Evolutionary conservation across 176 grass and related monocot species (phyloP).

Genomic region (Elaeis guineensis): DNA sequence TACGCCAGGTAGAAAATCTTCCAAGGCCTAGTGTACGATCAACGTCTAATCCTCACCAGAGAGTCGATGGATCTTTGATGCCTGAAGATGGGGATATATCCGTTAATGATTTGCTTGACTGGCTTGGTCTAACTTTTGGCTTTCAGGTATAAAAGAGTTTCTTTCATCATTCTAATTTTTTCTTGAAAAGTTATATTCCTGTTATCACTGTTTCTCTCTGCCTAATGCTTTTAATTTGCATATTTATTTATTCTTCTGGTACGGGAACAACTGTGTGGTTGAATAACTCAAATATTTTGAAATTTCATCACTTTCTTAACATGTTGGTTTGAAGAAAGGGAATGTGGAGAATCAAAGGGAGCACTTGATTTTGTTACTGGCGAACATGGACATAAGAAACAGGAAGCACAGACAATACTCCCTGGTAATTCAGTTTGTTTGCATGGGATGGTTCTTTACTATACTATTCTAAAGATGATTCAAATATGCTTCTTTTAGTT

Average conservation of each 20-base stretch:
- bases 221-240: neutral
- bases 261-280: neutral
- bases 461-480: no score
- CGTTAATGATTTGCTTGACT: constrained; percentile 71
- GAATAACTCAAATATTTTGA: constrained; percentile 1
- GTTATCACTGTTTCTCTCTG: neutral
- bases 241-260: neutral
- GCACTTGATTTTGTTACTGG: constrained; percentile 96
- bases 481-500: no score
- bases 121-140: constrained; percentile 76
- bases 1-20: constrained; percentile 27
- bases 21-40: constrained; percentile 30
- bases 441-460: neutral
- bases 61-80: constrained; percentile 7
- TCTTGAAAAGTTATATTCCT: neutral
- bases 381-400: constrained; percentile 71
- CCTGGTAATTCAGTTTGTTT: constrained; percentile 37
- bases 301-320: constrained; percentile 17
- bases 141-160: constrained; percentile 64
- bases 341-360: constrained; percentile 97
- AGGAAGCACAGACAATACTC: constrained; percentile 7
- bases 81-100: constrained; percentile 10
- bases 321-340: constrained; percentile 59
- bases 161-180: neutral
- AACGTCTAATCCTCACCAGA: neutral